Percentiles rank a stretch among this genome's conserved stretches.
phyloP scores from a whole-genome alignment of 306 rosid species.

The Lupinus albus region DNA sequence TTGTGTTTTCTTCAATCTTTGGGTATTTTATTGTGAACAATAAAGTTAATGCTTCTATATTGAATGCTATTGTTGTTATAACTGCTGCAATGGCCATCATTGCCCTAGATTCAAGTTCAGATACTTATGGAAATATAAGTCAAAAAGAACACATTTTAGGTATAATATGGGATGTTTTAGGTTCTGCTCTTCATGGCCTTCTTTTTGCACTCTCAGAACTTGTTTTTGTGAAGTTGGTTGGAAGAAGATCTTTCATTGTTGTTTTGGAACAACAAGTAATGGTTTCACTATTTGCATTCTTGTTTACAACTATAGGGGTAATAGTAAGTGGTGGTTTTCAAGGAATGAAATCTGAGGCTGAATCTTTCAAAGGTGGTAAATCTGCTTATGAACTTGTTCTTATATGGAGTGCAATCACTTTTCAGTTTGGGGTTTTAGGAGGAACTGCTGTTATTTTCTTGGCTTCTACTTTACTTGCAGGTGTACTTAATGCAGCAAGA shows the following conservation, averaged over 20 bases:
- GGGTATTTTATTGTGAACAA: conserved; percentile 79
- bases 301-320: conserved; percentile 72
- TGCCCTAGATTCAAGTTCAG: conserved; percentile 85
- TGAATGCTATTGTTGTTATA: conserved; percentile 68
- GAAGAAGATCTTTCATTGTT: conserved; percentile 77
- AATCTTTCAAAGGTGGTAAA: conserved; percentile 67
- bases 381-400: conserved; percentile 66
- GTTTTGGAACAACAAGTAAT: conserved; percentile 90
- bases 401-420: conserved; percentile 73
- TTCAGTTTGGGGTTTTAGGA: conserved; percentile 82
- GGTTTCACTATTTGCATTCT: conserved; percentile 75
- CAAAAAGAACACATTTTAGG: conserved; percentile 72
- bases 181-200: conserved; percentile 92
- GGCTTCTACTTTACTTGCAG: conserved; percentile 90
- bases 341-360: conserved; percentile 65
- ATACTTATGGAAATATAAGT: conserved; percentile 56
- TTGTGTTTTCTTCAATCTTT: conserved; percentile 72
- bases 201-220: conserved; percentile 87
- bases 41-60: conserved; percentile 64
- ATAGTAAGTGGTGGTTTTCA: conserved; percentile 61
- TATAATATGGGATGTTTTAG: conserved; percentile 80
- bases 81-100: conserved; percentile 76
- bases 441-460: conserved; percentile 78
- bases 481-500: conserved; percentile 83
- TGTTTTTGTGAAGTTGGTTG: conserved; percentile 65